Percentiles rank a stretch among this genome's conserved stretches.
phyloP scores from a whole-genome alignment of 495 filamentous ascomycete genomes.

The Endocarpon pusillum region DNA sequence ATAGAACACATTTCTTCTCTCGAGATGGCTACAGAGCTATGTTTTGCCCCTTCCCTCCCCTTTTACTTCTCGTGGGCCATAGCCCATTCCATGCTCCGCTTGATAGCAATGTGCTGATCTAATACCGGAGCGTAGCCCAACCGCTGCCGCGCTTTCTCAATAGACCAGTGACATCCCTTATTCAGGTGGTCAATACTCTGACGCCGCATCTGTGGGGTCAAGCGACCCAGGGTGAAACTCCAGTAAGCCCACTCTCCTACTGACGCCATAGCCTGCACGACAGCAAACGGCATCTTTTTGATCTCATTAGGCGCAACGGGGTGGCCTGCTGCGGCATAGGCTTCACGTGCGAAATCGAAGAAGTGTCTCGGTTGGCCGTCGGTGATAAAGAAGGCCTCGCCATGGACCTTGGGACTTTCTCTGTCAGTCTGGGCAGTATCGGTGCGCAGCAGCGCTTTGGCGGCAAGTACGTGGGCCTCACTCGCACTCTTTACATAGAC shows the following conservation, averaged over 20 bases:
- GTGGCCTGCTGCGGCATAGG: conserved; percentile 10
- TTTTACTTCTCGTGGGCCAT: too few relatives aligned
- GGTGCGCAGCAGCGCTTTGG: conserved; percentile 4
- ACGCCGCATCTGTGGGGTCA: conserved; percentile 9
- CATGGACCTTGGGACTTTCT: conserved; percentile 1
- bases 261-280: conserved; percentile 8
- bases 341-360: conserved; percentile 13
- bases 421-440: not conserved
- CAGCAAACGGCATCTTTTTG: conserved; percentile 9
- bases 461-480: conserved; percentile 55
- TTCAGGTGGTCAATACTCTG: conserved; percentile 10
- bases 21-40: too few relatives aligned
- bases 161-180: conserved; percentile 9
- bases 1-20: too few relatives aligned
- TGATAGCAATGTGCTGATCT: conserved; percentile 11
- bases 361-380: conserved; percentile 11
- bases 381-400: conserved; percentile 15
- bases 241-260: conserved; percentile 11
- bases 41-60: too few relatives aligned
- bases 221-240: conserved; percentile 10
- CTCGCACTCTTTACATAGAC: conserved; percentile 68
- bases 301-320: conserved; percentile 10
- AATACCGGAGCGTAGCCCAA: conserved; percentile 14
- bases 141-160: conserved; percentile 14
- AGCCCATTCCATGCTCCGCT: conserved; percentile 8